These are phyloP conservation scores for Cylindrodendrum hubeiense DNA, from an alignment of 2,329 filamentous ascomycete species.

Conservation along the genomic window DNA sequence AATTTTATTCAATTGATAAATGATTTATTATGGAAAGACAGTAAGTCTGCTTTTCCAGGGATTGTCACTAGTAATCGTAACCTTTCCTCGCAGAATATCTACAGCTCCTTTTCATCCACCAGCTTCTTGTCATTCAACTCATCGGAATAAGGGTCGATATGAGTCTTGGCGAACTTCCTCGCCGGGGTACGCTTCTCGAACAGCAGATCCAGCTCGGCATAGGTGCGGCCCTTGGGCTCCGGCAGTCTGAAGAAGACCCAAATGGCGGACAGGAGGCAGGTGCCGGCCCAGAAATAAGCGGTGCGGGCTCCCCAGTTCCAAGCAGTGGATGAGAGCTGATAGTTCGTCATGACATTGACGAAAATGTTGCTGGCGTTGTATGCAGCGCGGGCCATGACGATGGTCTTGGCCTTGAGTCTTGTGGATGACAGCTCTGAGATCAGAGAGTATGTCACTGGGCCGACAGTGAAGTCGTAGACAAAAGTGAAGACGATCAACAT, in stretches of 20 bases:
- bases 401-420: conserved; percentile 66
- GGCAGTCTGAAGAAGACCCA: conserved; percentile 66
- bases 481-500: conserved; percentile 66
- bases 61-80: neutral
- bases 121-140: conserved; percentile 17
- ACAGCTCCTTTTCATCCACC: conserved; percentile 24
- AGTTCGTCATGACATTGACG: conserved; percentile 62
- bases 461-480: conserved; percentile 66
- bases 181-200: conserved; percentile 55
- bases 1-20: too few relatives aligned
- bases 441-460: conserved; percentile 65
- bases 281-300: conserved; percentile 61
- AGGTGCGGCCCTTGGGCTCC: conserved; percentile 64
- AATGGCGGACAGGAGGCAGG: conserved; percentile 59
- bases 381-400: conserved; percentile 61
- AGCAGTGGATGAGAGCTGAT: conserved; percentile 59
- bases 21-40: neutral
- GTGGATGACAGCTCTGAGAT: conserved; percentile 66
- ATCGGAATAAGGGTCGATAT: conserved; percentile 51
- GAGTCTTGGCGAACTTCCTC: conserved; percentile 54
- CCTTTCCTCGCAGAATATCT: neutral
- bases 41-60: neutral
- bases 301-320: conserved; percentile 63
- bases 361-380: conserved; percentile 63
- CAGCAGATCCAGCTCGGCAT: conserved; percentile 58